Evolutionary conservation across 108 stramenopile species (phyloP).

Genomic region (Skeletonema costatum): DNA sequence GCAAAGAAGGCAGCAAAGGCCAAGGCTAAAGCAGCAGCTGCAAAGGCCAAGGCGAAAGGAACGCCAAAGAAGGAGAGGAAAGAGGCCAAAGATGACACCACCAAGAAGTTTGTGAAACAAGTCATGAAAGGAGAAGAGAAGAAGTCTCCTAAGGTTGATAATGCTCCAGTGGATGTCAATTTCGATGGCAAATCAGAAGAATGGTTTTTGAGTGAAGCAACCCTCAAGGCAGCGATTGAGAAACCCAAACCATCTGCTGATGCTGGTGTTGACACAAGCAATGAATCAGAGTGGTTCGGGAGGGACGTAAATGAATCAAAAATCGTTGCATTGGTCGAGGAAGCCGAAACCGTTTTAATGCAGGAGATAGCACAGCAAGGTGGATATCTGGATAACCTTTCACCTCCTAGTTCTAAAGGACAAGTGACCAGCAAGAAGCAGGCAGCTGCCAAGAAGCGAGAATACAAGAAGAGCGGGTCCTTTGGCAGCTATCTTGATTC

Average conservation of each 20-base stretch:
- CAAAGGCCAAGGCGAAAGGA: conserved; percentile 1
- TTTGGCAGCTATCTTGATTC: neutral
- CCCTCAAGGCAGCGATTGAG: neutral
- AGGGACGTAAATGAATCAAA: neutral
- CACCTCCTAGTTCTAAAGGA: neutral
- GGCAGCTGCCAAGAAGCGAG: neutral
- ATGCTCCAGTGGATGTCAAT: neutral
- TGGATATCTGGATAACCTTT: neutral
- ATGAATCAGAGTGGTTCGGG: neutral
- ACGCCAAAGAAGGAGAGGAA: neutral
- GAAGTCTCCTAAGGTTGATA: neutral
- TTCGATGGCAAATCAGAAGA: neutral
- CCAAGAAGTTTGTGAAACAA: neutral
- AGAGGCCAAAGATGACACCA: neutral
- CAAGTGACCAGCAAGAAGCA: neutral
- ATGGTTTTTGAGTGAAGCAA: neutral
- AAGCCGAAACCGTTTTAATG: neutral
- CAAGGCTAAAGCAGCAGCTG: conserved; percentile 6
- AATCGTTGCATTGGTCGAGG: neutral
- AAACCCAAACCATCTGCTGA: neutral
- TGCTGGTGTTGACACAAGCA: neutral
- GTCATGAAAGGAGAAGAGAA: conserved; percentile 9
- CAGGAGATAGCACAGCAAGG: neutral
- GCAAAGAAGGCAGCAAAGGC: conserved; percentile 26
- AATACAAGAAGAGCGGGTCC: neutral